Percentiles rank a stretch among this genome's conserved stretches.
Conservation (phyloP, 129 eudicot species). For the Apium graveolens region DNA sequence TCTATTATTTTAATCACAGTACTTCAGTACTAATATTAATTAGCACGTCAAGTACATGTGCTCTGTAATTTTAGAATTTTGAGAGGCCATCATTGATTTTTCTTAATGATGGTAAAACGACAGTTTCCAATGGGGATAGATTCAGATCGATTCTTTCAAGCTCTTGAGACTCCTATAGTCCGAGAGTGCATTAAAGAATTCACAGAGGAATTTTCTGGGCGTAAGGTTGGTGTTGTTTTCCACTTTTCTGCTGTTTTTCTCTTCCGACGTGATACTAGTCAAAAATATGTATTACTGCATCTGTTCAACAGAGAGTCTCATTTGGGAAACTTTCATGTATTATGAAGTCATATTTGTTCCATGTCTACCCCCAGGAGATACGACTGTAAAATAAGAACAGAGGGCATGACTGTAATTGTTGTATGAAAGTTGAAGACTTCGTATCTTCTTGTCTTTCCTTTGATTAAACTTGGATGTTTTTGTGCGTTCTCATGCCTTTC, state of each 20-base stretch:
- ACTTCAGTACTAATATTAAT: neutral
- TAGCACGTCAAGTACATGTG: neutral
- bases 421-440: neutral
- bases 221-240: conserved; percentile 43
- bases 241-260: neutral
- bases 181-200: conserved; percentile 59
- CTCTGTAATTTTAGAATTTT: neutral
- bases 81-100: neutral
- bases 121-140: conserved; percentile 96
- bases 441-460: neutral
- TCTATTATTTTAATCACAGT: neutral
- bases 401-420: neutral
- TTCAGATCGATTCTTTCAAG: conserved; percentile 76
- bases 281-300: neutral
- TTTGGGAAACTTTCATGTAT: neutral
- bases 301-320: neutral
- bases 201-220: conserved; percentile 68
- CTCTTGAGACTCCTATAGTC: conserved; percentile 57
- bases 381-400: neutral
- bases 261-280: neutral
- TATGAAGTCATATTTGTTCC: neutral
- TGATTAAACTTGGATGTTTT: neutral
- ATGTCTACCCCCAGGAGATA: neutral
- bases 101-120: neutral
- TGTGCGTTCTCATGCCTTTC: neutral